Base-by-base conservation (phyloP, 2,329 filamentous ascomycete genomes). In the Sphaerostilbella broomeana region DNA sequence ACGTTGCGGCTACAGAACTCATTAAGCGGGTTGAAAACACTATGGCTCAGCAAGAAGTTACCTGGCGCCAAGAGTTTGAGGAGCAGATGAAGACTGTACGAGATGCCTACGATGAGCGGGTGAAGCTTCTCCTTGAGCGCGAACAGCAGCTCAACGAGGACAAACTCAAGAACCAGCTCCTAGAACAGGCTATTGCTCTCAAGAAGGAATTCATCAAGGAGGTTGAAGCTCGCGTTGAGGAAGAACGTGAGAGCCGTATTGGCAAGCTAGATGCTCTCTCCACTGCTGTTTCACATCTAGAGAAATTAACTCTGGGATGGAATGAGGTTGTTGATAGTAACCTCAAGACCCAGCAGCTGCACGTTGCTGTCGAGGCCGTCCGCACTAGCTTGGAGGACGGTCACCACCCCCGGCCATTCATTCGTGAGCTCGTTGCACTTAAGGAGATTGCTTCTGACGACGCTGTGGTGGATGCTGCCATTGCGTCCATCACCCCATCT, bases 311-410 rank as follows among this genome's bases (percentile, higher is more conserved):
- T 2, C 77, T 78, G 2, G 83, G 87, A 49, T 97, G 88, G 88
- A 94, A 90, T 64, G 78, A 81, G 27, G 86, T 97, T 25, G 79
- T 98, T 16, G 88, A 97, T 59, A 73, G 77, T 44, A 97, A 92
- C 65, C 77, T 97, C 47, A 84, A 86, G 63, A 95, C 92, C 1
- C 92, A 98, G 64, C 89, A 97, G 66, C 80, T 98, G 19, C 87
- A 95, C 58, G 87, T 98, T 24, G 92, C 92, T 15, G 84, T 97
- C 20, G 92, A 98, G 59, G 87, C 90, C 26, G 88, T 97, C 36
- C 84, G 86, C 50, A 80, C 86, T 42, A 86, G 83, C 35, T 76
- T 97, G 16, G 82, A 88, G 57, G 82, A 83, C 48, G 74, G 81
- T 10, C 52, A 56, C 10, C 74, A 81, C 52, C 85, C 90, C 15